Evolutionary conservation across 495 filamentous ascomycete genomes (phyloP), one percentile per base, ranked within the genome.

Genomic region (Penicillium longicatenatum): DNA sequence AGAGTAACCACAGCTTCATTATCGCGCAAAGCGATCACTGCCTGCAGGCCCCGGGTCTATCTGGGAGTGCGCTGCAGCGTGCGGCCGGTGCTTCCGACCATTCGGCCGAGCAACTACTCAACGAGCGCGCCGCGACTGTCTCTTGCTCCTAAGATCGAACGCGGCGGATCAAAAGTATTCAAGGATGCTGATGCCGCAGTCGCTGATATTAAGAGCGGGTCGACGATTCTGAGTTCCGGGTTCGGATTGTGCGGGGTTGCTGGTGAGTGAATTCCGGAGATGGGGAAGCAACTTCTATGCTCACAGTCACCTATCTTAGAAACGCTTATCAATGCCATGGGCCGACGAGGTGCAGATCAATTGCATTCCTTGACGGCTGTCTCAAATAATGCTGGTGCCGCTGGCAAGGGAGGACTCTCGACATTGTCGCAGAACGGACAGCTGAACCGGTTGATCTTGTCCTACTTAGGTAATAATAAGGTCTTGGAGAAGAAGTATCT

Each of bases 231-330:
- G 35, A 90, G 89, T 67, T 90, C 91, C 14, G 91, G 91, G 16
- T 96, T 94, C 69, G 91, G 91, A 21, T 88, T 96, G 60, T 92
- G 88, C 71, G 91, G 91, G 58, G 91, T 94, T 57, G 90, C 91
- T n/a, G 75, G 75, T 76, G 54, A 50, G 57, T 50, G 24, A 35
- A 50, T 14, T 12, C 19, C 44, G 35, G 19, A 60, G 11, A 24
- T 4, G 16, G 37, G 3, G 1, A 16, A 16, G 37, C 14, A 12
- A 39, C 14, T 3, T 16, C 14, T 7, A 41, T 49, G 26, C 42
- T 48, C 37, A 55, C 19, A 4, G 10, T 16, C 0, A 16, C 17
- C 8, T 41, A 7, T 30, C 31, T 11, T 59, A 55, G 90, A 94
- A 70, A 94, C 91, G 0, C 75, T 96, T 2, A 94, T 96, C 67